Base-by-base conservation (phyloP, 805 yeast species). In the Vanderwaltozyma polyspora region DNA sequence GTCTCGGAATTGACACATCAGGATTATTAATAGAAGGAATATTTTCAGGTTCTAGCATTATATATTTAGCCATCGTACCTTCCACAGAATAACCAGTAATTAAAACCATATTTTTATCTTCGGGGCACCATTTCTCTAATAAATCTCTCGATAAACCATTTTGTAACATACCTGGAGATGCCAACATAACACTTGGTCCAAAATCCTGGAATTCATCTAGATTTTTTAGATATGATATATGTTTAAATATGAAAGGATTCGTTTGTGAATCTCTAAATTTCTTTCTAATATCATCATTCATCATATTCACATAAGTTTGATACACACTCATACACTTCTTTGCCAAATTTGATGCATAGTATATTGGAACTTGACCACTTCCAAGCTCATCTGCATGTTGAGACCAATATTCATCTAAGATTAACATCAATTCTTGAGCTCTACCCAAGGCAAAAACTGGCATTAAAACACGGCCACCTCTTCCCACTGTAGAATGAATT, bases 121-220 rank as follows among this genome's bases (percentile, higher is more conserved):
- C 97, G 0, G 99, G 98, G 5, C 94, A 87, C 99, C 99, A 91
- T 55, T 80, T 74, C 52, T 91, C 99, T 19, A 91, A 67, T 15
- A 91, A 65, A 46, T 82, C 91, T 46, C 99, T 68, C 0, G 96
- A 85, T 3, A 87, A 78, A 41, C 99, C 99, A 54, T 82, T 87
- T 56, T 89, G 98, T 32, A 91, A 66, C 99, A 91, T 91, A 55
- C 99, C 99, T 0, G 99, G 99, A 29, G 94, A 76, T 0, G 98
- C 98, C 24, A 91, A 72, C 59, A 91, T 87, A 15, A 91, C 97
- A 45, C 95, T 85, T 4, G 98, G 95, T 0, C 94, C 94, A 45
- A 85, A 70, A 57, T 91, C 98, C 48, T 86, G 94, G 52, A 91
- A 79, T 43, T 74, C 73, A 36, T 87, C 95, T 36, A 87, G 62